A percentile compares a stretch with the other conserved stretches of the same genome.
Evolutionary conservation across 352 stramenopile genomes (phyloP).

Genomic region (Pythium pectinolyticum): DNA sequence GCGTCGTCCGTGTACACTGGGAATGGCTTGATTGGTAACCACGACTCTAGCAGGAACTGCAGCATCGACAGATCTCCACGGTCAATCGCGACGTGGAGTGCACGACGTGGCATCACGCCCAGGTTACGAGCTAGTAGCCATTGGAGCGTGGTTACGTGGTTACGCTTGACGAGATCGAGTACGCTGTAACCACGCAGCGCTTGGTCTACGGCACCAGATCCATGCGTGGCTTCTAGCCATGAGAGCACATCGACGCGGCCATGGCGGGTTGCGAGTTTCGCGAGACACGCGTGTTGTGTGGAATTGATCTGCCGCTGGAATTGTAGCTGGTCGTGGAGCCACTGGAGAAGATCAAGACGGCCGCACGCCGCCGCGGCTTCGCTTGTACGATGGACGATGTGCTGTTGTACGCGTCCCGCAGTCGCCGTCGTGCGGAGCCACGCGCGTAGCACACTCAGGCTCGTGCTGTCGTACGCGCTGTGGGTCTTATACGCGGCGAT

Average conservation of each 20-base stretch:
- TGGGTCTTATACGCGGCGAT: constrained; percentile 10
- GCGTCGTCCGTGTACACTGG: too few species aligned
- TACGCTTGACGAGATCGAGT: background rate
- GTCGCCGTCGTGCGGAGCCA: background rate
- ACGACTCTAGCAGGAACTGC: constrained; percentile 5
- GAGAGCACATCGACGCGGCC: background rate
- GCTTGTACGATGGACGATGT: constrained; percentile 13
- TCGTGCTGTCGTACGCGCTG: too few species aligned
- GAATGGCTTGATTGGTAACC: background rate
- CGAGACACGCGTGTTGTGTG: background rate
- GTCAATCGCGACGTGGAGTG: constrained; percentile 2
- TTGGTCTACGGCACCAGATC: background rate
- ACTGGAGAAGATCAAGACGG: constrained; percentile 15
- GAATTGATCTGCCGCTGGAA: background rate
- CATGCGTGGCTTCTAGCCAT: background rate
- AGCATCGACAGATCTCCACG: constrained; percentile 4
- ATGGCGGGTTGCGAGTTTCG: constrained; percentile 2
- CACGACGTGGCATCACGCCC: background rate
- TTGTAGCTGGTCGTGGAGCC: background rate
- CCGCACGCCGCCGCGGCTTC: constrained; percentile 14
- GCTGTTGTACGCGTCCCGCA: background rate
- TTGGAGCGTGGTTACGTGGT: background rate
- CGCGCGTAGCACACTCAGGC: background rate
- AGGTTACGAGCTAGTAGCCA: constrained; percentile 4
- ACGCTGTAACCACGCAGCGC: constrained; percentile 4